A percentile compares a stretch with the other conserved stretches of the same genome.
phyloP scores from a whole-genome alignment of 805 yeast species.

The Yamadazyma takamatsuzukensis region DNA sequence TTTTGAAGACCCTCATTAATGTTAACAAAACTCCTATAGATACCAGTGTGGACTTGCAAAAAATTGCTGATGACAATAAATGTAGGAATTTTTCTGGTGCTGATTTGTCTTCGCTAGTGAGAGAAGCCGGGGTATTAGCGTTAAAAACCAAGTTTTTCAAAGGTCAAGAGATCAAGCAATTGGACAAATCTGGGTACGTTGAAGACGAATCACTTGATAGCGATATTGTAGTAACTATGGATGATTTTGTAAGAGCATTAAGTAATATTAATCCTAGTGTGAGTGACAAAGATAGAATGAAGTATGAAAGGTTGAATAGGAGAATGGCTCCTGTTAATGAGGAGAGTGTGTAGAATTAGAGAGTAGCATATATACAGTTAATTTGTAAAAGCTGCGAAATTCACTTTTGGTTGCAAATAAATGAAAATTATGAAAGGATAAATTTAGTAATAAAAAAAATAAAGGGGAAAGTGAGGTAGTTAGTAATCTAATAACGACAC shows the following conservation, averaged over 20 bases:
- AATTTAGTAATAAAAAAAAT: too few species aligned
- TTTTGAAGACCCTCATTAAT: constrained; percentile 69
- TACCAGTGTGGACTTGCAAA: constrained; percentile 52
- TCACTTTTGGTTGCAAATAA: too few species aligned
- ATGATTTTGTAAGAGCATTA: constrained; percentile 72
- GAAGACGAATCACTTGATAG: constrained; percentile 20
- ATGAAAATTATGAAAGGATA: too few species aligned
- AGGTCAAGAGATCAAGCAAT: constrained; percentile 36
- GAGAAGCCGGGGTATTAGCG: constrained; percentile 93
- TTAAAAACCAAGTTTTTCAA: constrained; percentile 68
- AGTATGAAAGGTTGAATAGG: constrained; percentile 71
- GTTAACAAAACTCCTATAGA: constrained; percentile 75
- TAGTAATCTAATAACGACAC: too few species aligned
- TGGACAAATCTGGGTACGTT: constrained; percentile 34
- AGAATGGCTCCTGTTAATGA: constrained; percentile 44
- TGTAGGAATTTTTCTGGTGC: constrained; percentile 95
- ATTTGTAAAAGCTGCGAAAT: too few species aligned
- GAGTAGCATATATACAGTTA: too few species aligned
- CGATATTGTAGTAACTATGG: constrained; percentile 51
- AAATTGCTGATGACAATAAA: constrained; percentile 69
- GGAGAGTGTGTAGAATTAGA: too few species aligned
- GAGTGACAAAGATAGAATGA: constrained; percentile 74
- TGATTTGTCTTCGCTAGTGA: constrained; percentile 83
- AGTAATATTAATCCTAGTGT: constrained; percentile 83
- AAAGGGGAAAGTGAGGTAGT: too few species aligned